Evolutionary conservation across 2,329 filamentous ascomycete species (phyloP), one percentile per base, ranked within the genome.

Genomic region (Alternaria ethzedia): DNA sequence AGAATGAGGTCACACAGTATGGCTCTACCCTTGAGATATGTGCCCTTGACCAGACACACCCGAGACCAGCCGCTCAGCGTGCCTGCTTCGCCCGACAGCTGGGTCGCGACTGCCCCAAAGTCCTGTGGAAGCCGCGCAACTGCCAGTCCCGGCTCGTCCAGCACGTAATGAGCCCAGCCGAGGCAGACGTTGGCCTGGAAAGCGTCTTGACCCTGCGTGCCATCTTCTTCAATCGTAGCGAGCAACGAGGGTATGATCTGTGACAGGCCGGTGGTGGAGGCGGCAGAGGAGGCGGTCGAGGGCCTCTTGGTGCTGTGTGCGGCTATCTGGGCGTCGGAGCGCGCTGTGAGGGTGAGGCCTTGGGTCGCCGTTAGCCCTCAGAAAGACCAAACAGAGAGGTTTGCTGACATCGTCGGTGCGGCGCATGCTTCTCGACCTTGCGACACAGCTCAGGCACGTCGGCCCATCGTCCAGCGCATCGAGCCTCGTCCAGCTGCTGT

Each of bases 391-490:
- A 47, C 28, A 21, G 41, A 63, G 32, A 43, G 60, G 32, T 36
- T 54, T 65, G 78, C 88, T 73, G 90, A 97, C 95, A 97, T 81
- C 88, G 88, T 80, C 92, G 88, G 65, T 92, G 88, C 44, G 94
- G 91, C 72, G 94, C 92, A 86, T 99, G 95, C 81, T 99, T 98
- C 76, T 91, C 91, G 75, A 98, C 87, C 82, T 99, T 99, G 79
- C 95, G 89, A 74, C 96, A 90, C 67, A 97, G 87, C 82, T 98
- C 95, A 25, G 93, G 92, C 28, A 98, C 87, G 28, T 92, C 89
- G 70, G 89, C 86, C 96, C 96, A 99, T 79, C 90, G 90, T 56
- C 91, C 94, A 75, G 95, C 90, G 81, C 93, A 97, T 75, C 96
- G 91, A 69, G 93, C 94, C 71, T 90, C 87, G 79, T 98, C 93